These are phyloP conservation scores for Pythium brassicae DNA, from an alignment of 352 stramenopile genomes.

Conservation along the genomic window DNA sequence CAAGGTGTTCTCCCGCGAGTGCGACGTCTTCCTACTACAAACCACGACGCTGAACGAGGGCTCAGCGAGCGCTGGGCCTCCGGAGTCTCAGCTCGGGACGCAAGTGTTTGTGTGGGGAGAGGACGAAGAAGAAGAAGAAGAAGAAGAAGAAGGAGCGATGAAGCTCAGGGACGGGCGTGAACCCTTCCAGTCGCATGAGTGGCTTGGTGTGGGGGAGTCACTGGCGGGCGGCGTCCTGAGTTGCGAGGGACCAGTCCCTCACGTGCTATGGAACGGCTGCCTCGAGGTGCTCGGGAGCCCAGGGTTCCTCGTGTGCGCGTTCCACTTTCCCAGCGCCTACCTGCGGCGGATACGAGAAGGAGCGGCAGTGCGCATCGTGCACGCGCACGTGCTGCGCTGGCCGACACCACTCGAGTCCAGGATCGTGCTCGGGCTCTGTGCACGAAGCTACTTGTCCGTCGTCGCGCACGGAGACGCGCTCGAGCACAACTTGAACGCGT, in stretches of 20 bases:
- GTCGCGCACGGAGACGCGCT: constrained; percentile 1
- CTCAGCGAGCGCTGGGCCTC: background rate
- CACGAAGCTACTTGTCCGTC: constrained; percentile 28
- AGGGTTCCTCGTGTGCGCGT: constrained; percentile 29
- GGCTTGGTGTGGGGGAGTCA: too few relatives aligned
- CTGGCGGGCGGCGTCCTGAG: constrained; percentile 10
- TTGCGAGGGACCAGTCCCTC: constrained; percentile 27
- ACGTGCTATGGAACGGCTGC: constrained; percentile 39
- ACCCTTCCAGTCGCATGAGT: too few relatives aligned
- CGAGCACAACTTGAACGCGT: background rate
- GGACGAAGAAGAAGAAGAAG: background rate
- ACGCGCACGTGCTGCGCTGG: constrained; percentile 29
- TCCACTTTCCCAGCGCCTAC: constrained; percentile 29
- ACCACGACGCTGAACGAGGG: constrained; percentile 12
- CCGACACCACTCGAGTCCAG: constrained; percentile 20
- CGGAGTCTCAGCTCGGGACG: constrained; percentile 7
- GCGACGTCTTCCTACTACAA: constrained; percentile 59
- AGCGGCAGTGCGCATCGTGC: constrained; percentile 15
- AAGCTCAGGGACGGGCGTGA: too few relatives aligned
- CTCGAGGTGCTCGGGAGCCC: constrained; percentile 24
- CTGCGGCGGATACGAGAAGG: constrained; percentile 27
- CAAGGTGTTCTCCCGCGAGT: constrained; percentile 62
- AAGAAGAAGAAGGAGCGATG: background rate
- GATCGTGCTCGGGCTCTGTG: constrained; percentile 34
- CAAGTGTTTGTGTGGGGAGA: constrained; percentile 26